phyloP scores from a whole-genome alignment of 176 grass and related monocot genomes.

The Otatea glauca region DNA sequence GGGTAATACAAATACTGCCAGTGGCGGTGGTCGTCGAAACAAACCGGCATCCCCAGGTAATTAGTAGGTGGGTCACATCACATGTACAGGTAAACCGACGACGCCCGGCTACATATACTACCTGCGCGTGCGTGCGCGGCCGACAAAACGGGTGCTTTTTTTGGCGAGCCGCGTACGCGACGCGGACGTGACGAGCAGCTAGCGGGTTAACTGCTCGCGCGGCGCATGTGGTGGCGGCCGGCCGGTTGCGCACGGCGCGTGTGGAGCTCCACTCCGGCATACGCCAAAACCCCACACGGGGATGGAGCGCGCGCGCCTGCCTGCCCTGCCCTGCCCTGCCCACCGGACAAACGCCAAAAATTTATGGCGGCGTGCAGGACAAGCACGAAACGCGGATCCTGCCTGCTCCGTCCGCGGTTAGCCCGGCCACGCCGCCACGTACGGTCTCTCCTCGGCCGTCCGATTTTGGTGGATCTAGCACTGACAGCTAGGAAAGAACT shows the following conservation, averaged over 20 bases:
- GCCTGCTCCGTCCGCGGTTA: neutral
- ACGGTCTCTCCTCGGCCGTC: neutral
- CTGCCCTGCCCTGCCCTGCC: neutral
- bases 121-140: no score
- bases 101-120: no score
- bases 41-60: no score
- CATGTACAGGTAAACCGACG: no score
- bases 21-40: no score
- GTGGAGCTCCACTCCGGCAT: neutral
- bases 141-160: neutral
- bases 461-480: neutral
- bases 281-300: neutral
- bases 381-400: conserved; percentile 37
- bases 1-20: no score
- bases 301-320: neutral
- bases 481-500: neutral
- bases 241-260: neutral
- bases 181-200: neutral
- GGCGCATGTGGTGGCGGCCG: neutral
- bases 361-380: neutral
- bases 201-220: no score
- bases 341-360: neutral
- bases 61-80: no score
- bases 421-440: neutral
- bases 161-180: neutral